These are phyloP conservation scores for Rhynchosporium agropyri DNA, from an alignment of 2,329 filamentous ascomycete species.

Conservation along the genomic window DNA sequence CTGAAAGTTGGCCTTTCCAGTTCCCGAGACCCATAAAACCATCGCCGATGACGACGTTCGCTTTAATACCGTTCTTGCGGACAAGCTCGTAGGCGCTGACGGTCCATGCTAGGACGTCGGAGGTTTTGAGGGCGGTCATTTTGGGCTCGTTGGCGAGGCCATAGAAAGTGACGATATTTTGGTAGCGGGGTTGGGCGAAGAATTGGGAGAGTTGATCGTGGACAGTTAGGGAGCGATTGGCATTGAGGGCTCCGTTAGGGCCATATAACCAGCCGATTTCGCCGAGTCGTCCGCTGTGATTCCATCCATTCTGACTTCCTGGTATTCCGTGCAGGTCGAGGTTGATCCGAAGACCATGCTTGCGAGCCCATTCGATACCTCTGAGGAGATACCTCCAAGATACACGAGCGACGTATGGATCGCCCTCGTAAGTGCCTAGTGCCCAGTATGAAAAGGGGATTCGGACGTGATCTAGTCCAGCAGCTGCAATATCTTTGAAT, in stretches of 20 bases:
- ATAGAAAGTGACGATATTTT: constrained; percentile 89
- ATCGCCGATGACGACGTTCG: constrained; percentile 83
- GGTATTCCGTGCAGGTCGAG: constrained; percentile 91
- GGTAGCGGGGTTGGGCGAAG: constrained; percentile 91
- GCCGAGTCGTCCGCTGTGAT: constrained; percentile 86
- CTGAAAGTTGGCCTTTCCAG: constrained; percentile 83
- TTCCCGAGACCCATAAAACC: constrained; percentile 90
- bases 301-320: constrained; percentile 97
- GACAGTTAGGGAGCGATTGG: constrained; percentile 79
- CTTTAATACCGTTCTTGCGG: constrained; percentile 73
- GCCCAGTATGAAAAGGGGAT: constrained; percentile 98
- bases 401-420: constrained; percentile 84
- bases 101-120: constrained; percentile 79
- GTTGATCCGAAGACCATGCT: constrained; percentile 89
- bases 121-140: constrained; percentile 71
- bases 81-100: constrained; percentile 71
- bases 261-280: constrained; percentile 87
- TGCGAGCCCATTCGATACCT: constrained; percentile 89
- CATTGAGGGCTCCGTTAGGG: constrained; percentile 78
- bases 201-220: constrained; percentile 87
- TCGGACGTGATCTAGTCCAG: constrained; percentile 94
- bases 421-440: constrained; percentile 77
- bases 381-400: constrained; percentile 93
- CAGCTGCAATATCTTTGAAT: constrained; percentile 80
- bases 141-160: constrained; percentile 92